Conservation (phyloP, 2,329 filamentous ascomycete species). For the Fusarium chuoi region DNA sequence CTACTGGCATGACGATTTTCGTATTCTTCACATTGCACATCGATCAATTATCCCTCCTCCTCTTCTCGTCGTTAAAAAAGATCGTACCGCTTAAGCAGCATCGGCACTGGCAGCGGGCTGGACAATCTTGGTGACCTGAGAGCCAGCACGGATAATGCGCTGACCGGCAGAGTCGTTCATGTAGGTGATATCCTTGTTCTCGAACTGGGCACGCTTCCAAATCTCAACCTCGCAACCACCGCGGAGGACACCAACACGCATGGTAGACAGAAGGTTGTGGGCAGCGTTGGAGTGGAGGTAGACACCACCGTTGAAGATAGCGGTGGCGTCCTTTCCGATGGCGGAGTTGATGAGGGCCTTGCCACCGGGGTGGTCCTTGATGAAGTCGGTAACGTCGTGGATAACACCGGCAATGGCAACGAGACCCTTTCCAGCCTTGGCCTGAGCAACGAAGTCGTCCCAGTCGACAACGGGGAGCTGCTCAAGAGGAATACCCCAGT, state of each 20-base stretch:
- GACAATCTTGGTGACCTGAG: constrained; percentile 84
- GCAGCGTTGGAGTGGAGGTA: constrained; percentile 91
- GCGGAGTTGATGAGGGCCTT: constrained; percentile 85
- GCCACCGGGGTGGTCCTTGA: constrained; percentile 90
- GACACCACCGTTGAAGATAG: constrained; percentile 91
- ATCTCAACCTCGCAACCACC: constrained; percentile 92
- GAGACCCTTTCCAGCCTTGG: constrained; percentile 79
- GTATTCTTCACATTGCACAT: constrained; percentile 23
- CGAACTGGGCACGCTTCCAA: constrained; percentile 87
- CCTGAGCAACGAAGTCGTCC: constrained; percentile 84
- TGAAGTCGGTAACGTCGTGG: constrained; percentile 85
- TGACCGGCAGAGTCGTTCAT: constrained; percentile 84
- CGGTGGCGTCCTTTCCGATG: constrained; percentile 87
- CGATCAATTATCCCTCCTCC: constrained; percentile 32
- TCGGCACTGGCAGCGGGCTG: constrained; percentile 85
- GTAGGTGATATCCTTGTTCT: constrained; percentile 84
- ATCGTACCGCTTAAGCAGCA: constrained; percentile 68
- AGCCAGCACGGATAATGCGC: constrained; percentile 85
- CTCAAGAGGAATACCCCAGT: constrained; percentile 88
- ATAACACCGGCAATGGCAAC: constrained; percentile 85
- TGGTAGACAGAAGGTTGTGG: constrained; percentile 88
- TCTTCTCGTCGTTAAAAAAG: constrained; percentile 28
- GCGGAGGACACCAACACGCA: constrained; percentile 87
- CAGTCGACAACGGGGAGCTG: constrained; percentile 87
- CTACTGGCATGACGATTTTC: constrained; percentile 11